Evolutionary conservation across 768 basidiomycete genomes (phyloP), one percentile per base, ranked within the genome.

Genomic region (Termitomyces sp.): DNA sequence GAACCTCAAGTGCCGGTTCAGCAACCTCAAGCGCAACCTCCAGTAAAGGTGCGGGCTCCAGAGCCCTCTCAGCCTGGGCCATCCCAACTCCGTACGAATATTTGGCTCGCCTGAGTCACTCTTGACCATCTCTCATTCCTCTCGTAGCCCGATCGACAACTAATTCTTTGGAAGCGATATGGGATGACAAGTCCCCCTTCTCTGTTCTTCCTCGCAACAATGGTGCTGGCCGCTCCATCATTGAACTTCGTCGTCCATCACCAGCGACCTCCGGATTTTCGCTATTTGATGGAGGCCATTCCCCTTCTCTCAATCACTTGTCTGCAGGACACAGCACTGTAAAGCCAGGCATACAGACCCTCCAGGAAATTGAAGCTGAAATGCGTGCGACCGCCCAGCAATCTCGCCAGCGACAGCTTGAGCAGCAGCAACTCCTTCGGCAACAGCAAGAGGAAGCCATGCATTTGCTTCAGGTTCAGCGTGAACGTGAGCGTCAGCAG

Each of bases 291-390:
- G 54, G 57, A 51, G 59, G 61, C 14, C 61, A 60, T 27, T 56
- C 68, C 6, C 58, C 69, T 35, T 50, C 56, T 16, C 54, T 65
- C 32, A 49, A 57, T 50, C 79, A 76, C 19, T 73, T 70, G 56
- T 59, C 66, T 7, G 63, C 66, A 54, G 67, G 73, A 16, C 75
- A 70, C 57, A 72, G 67, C 45, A 27, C 62, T 32, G 63, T 61
- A 52, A 74, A 74, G 41, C 66, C 64, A 5, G 76, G 77, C 35
- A 75, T 78, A 10, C 83, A 84, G 19, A 91, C 89, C 0, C 67
- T 93, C 27, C 85, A 89, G 61, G 91, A 94, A 61, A 86, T 94
- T 57, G 91, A 94, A 64, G 81, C 84, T 3, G 91, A 94, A 69
- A 90, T 92, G 88, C 78, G 79, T n/a, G 78, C 79, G 7, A 79